Base-by-base conservation (phyloP, 495 filamentous ascomycete genomes). In the Daldinia grandis region DNA sequence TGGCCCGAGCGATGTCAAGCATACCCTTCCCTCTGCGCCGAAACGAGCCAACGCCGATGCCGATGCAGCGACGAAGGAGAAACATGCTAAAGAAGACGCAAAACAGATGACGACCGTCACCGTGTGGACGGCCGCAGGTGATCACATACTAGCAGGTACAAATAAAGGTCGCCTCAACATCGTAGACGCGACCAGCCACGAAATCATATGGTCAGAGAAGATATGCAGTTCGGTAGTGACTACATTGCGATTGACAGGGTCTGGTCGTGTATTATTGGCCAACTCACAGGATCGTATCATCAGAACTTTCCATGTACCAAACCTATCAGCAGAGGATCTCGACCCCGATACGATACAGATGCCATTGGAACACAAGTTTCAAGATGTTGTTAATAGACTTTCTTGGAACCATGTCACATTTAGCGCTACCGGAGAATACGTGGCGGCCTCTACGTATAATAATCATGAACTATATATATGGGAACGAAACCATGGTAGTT, bases 381-480 rank as follows among this genome's bases (percentile, higher is more conserved):
- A 98, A 79, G 95, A 99, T 78, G 92, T 98, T 3, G 95, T 99
- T 19, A 97, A 98, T 75, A 88, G 91, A 28, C 84, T 98, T 10
- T 90, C 91, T 31, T 99, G 95, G 95, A 98, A 97, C 75, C 92
- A 97, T 76, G 93, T 96, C 31, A 89, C 94, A 0, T 98, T 99
- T 78, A 95, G 92, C 66, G 90, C 93, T 0, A 94, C 91, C 0
- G 95, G 95, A 35, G 95, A 98, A 77, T 94, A 94, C 74, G 91
- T 98, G 42, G 91, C 92, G 8, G 96, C 96, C 17, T 94, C 92
- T 25, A 97, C 95, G 1, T 96, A 91, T 78, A 97, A 97, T 84
- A 98, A 98, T 76, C 93, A 97, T 61, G 95, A 98, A 76, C 91
- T 99, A 66, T 98, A 98, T 79, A 93, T 99, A 50, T 99, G 95